Evolutionary conservation across 257 asterid genomes (phyloP).

Genomic region (Fraxinus anomala): DNA sequence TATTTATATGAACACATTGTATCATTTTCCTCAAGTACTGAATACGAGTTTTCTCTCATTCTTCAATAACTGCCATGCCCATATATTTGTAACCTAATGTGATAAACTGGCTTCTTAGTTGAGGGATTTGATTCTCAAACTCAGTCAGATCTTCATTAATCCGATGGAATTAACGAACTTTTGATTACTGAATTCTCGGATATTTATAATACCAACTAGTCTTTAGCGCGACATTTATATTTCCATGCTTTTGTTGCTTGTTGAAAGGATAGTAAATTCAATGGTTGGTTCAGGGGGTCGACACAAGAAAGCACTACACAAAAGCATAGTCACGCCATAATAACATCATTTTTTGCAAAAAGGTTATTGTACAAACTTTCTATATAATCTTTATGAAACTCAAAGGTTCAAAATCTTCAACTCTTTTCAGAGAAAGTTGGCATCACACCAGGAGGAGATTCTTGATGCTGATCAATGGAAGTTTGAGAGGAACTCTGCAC

Average conservation of each 20-base stretch:
- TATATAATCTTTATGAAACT: not conserved
- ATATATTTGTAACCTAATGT: not conserved
- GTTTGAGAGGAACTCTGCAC: constrained; percentile 19
- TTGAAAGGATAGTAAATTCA: not conserved
- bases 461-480: constrained; percentile 32
- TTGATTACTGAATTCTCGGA: not conserved
- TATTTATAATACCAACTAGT: no score
- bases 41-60: no score
- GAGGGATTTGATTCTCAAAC: constrained; percentile 1
- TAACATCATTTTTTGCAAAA: not conserved
- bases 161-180: not conserved
- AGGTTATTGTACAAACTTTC: not conserved
- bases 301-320: not conserved
- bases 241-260: not conserved
- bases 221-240: not conserved
- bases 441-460: constrained; percentile 14
- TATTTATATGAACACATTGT: no score
- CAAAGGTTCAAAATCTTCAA: not conserved
- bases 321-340: not conserved
- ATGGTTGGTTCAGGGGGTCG: not conserved
- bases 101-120: no score
- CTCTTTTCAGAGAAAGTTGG: constrained; percentile 13
- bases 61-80: not conserved
- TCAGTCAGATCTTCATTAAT: not conserved
- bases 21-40: no score